Percentiles rank a stretch among this genome's conserved stretches.
Evolutionary conservation across 768 basidiomycete genomes (phyloP).

Genomic region (Flagelloscypha sp.): DNA sequence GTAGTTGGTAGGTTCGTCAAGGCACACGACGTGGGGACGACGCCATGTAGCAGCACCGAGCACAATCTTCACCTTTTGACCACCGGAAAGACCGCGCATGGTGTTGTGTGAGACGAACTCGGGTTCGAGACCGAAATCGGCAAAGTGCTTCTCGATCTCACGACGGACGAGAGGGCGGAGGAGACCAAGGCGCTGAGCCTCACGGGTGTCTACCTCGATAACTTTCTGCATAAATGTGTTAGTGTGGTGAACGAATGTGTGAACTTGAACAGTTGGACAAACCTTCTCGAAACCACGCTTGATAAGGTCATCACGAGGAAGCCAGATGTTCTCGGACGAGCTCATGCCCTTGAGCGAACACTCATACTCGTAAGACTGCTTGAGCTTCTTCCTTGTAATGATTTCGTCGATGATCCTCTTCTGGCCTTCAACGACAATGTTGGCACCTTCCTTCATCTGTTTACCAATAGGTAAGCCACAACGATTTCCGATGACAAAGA

Average conservation of each 20-base stretch:
- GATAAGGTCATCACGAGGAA: constrained; percentile 92
- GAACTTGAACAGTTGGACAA: constrained; percentile 9
- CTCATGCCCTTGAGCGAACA: constrained; percentile 90
- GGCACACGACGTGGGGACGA: constrained; percentile 92
- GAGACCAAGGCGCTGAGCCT: constrained; percentile 93
- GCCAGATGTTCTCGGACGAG: constrained; percentile 97
- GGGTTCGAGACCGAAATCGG: constrained; percentile 97
- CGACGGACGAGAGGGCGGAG: constrained; percentile 95
- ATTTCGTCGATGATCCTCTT: constrained; percentile 96
- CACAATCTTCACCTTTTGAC: constrained; percentile 99
- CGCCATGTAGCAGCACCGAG: constrained; percentile 99
- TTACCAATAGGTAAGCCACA: no score
- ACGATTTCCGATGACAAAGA: no score
- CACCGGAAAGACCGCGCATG: constrained; percentile 97
- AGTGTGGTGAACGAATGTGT: constrained; percentile 4
- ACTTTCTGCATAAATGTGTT: constrained; percentile 57
- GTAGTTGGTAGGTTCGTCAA: constrained; percentile 99
- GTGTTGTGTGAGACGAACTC: constrained; percentile 99
- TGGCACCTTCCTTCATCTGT: constrained; percentile 94
- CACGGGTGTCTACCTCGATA: constrained; percentile 92
- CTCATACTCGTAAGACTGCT: constrained; percentile 99
- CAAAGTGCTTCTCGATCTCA: constrained; percentile 99
- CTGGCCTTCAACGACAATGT: constrained; percentile 84
- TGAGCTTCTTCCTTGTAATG: constrained; percentile 87
- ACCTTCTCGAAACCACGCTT: constrained; percentile 98